Evolutionary conservation across 2,329 filamentous ascomycete genomes (phyloP).

Genomic region (Leptoxyphium fumago): DNA sequence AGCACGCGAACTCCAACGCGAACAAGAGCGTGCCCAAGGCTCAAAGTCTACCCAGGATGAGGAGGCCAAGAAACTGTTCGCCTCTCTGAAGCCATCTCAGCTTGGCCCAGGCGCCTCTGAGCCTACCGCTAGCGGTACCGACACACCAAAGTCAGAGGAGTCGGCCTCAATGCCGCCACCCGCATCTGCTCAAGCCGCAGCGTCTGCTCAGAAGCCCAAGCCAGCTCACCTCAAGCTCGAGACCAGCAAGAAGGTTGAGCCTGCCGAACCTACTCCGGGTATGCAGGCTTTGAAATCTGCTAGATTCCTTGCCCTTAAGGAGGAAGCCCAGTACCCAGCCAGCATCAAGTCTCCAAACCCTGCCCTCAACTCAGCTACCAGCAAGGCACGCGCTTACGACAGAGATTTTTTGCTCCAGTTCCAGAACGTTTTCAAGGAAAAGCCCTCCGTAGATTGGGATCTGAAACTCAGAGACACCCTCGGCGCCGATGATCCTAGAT

Average conservation of each 20-base stretch:
- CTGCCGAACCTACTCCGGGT: slow-evolving; percentile 82
- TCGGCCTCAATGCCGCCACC: slow-evolving; percentile 12
- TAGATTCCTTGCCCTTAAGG: slow-evolving; percentile 68
- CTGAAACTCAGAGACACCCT: slow-evolving; percentile 72
- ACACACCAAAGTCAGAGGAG: slow-evolving; percentile 29
- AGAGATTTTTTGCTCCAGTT: slow-evolving; percentile 92
- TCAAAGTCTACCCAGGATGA: slow-evolving; percentile 11
- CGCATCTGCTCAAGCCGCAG: slow-evolving; percentile 7
- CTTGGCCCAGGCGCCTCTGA: slow-evolving; percentile 30
- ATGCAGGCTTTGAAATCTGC: slow-evolving; percentile 87
- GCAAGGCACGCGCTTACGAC: slow-evolving; percentile 82
- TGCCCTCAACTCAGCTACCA: slow-evolving; percentile 61
- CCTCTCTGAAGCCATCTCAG: slow-evolving; percentile 33
- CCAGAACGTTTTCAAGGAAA: slow-evolving; percentile 89
- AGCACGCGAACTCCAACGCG: slow-evolving; percentile 29
- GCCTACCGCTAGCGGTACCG: slow-evolving; percentile 13
- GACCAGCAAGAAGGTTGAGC: slow-evolving; percentile 74
- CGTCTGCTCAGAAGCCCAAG: slow-evolving; percentile 51
- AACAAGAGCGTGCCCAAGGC: slow-evolving; percentile 19
- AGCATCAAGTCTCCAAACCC: slow-evolving; percentile 84
- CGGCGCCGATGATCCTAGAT: slow-evolving; percentile 45
- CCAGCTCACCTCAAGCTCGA: slow-evolving; percentile 80
- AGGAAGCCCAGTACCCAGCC: slow-evolving; percentile 60
- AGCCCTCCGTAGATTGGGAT: slow-evolving; percentile 88
- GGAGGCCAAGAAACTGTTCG: slow-evolving; percentile 33